These are phyloP conservation scores for Solanum habrochaites DNA, from an alignment of 257 asterid species.

Conservation along the genomic window DNA sequence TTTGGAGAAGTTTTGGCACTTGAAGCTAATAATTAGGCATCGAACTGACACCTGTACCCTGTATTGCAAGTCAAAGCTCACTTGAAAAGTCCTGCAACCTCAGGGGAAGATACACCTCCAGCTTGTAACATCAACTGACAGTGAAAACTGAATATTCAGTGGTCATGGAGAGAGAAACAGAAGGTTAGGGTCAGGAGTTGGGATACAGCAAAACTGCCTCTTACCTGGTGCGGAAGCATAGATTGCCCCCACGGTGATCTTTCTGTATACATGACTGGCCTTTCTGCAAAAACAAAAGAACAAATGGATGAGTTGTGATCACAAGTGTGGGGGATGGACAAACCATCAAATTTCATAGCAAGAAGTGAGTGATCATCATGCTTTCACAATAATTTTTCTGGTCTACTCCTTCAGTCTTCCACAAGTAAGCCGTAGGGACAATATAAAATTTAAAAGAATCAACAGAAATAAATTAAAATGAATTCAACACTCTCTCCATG, in stretches of 20 bases:
- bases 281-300: slow-evolving; percentile 36
- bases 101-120: slow-evolving; percentile 25
- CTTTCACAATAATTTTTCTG: background rate
- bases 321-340: background rate
- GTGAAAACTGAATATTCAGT: background rate
- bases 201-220: background rate
- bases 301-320: background rate
- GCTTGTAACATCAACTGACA: slow-evolving; percentile 38
- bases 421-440: background rate
- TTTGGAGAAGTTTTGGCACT: slow-evolving; percentile 2
- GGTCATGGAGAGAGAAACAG: background rate
- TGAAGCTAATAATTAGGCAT: slow-evolving; percentile 13
- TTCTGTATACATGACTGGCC: slow-evolving; percentile 65
- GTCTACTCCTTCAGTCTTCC: background rate
- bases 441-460: background rate
- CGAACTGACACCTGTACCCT: slow-evolving; percentile 31
- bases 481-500: background rate
- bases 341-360: background rate
- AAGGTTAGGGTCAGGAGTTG: background rate
- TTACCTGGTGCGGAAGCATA: slow-evolving; percentile 70
- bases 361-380: background rate
- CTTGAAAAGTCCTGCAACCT: slow-evolving; percentile 54
- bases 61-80: slow-evolving; percentile 63
- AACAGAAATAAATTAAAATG: background rate
- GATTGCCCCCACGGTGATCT: slow-evolving; percentile 52